phyloP scores from a whole-genome alignment of 331 rosid species.

The Arachis monticola region DNA sequence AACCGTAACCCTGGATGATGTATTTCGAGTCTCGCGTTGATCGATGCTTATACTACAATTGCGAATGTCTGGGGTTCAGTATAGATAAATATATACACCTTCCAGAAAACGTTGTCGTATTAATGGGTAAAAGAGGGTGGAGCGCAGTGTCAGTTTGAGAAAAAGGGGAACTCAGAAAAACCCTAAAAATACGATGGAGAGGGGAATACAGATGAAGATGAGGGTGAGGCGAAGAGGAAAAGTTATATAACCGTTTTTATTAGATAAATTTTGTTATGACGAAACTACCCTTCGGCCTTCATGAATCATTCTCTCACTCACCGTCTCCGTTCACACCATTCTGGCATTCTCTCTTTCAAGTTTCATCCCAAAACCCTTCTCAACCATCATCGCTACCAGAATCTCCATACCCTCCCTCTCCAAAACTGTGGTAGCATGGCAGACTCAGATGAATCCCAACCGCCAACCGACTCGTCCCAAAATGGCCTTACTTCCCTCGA shows the following conservation, averaged over 20 bases:
- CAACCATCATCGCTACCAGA: background rate
- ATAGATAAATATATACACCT: background rate
- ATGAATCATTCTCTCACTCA: background rate
- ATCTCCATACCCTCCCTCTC: background rate
- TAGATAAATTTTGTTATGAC: background rate
- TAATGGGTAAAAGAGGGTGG: slow-evolving; percentile 15
- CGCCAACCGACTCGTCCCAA: slow-evolving; percentile 39
- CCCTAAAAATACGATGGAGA: slow-evolving; percentile 24
- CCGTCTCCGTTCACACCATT: background rate
- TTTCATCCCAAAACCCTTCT: background rate
- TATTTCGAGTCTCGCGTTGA: slow-evolving; percentile 8
- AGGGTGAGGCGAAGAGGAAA: too few species aligned
- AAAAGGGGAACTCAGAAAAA: slow-evolving; percentile 11
- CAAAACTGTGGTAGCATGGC: slow-evolving; percentile 53
- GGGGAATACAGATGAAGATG: too few species aligned
- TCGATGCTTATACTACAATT: slow-evolving; percentile 5
- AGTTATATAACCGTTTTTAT: background rate
- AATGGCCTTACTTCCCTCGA: slow-evolving; percentile 31
- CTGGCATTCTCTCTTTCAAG: background rate
- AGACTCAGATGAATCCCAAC: slow-evolving; percentile 33
- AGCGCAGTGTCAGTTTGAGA: background rate
- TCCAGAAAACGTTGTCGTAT: slow-evolving; percentile 27
- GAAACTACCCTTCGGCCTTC: background rate
- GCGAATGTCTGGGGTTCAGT: slow-evolving; percentile 2
- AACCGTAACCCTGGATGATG: background rate